Evolutionary conservation across 352 stramenopile species (phyloP).

Genomic region (Stramenopiles sp.): DNA sequence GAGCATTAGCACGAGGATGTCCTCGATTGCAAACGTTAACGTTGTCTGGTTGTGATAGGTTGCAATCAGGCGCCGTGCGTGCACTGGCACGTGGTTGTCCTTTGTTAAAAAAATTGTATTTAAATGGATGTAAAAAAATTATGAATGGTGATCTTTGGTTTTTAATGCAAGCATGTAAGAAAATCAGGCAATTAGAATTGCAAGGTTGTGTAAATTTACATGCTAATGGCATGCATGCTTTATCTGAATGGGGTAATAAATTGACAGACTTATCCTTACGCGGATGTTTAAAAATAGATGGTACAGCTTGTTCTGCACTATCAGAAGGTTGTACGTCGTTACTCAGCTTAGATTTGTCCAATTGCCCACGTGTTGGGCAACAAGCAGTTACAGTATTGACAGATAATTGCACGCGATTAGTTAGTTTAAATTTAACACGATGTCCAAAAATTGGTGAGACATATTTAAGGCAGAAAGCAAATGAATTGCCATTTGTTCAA

Average conservation of each 20-base stretch:
- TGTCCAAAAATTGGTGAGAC: neutral
- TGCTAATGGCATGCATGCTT: constrained; percentile 29
- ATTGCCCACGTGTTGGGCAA: constrained; percentile 40
- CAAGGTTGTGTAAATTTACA: constrained; percentile 44
- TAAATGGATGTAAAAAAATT: constrained; percentile 50
- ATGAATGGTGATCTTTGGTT: constrained; percentile 41
- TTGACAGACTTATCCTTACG: constrained; percentile 47
- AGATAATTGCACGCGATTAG: neutral
- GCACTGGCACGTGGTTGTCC: constrained; percentile 44
- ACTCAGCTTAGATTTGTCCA: constrained; percentile 55
- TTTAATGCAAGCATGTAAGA: constrained; percentile 31
- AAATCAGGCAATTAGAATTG: constrained; percentile 51
- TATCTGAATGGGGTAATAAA: constrained; percentile 33
- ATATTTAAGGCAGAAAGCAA: neutral
- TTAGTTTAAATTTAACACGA: neutral
- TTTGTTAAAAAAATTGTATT: constrained; percentile 42
- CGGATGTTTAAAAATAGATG: constrained; percentile 42
- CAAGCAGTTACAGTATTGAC: neutral
- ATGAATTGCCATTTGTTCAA: constrained; percentile 51
- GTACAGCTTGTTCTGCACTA: constrained; percentile 40
- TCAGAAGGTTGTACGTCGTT: constrained; percentile 38
- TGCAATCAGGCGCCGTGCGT: constrained; percentile 45
- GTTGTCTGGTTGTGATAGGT: constrained; percentile 51
- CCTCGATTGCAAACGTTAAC: constrained; percentile 50
- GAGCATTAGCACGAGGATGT: constrained; percentile 52